A percentile compares a stretch with the other conserved stretches of the same genome.
phyloP scores from a whole-genome alignment of 768 basidiomycete genomes.

The Lentinula raphanica region DNA sequence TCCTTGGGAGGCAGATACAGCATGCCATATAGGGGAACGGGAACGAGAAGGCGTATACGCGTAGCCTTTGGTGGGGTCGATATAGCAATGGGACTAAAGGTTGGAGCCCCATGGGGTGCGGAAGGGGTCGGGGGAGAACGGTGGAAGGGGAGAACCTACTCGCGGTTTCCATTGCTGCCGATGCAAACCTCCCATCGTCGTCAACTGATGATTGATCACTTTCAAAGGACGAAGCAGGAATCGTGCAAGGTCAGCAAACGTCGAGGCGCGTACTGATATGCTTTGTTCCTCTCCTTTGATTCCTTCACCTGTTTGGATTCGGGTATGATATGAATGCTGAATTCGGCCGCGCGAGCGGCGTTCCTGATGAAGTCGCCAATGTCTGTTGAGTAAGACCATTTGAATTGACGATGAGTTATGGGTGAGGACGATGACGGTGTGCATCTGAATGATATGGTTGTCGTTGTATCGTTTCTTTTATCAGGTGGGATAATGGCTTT shows the following conservation, averaged over 20 bases:
- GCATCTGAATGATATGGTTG: constrained; percentile 41
- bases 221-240: constrained; percentile 48
- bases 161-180: no score
- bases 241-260: constrained; percentile 55
- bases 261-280: constrained; percentile 54
- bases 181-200: constrained; percentile 51
- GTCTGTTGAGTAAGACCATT: constrained; percentile 63
- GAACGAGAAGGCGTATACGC: no score
- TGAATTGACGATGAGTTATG: constrained; percentile 20
- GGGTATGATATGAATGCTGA: constrained; percentile 39
- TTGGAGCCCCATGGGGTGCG: no score
- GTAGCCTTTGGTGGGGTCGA: no score
- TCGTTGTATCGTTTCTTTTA: constrained; percentile 10
- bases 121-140: no score
- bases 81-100: no score
- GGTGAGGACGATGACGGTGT: constrained; percentile 21
- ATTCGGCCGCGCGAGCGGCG: constrained; percentile 48
- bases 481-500: constrained; percentile 62
- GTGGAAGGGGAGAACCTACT: no score
- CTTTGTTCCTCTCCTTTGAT: constrained; percentile 7
- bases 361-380: constrained; percentile 63
- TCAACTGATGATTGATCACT: constrained; percentile 36
- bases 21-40: no score
- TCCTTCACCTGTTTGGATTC: constrained; percentile 1
- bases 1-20: no score